phyloP scores from a whole-genome alignment of 2,329 filamentous ascomycete genomes.

The Zymoseptoria passerinii region DNA sequence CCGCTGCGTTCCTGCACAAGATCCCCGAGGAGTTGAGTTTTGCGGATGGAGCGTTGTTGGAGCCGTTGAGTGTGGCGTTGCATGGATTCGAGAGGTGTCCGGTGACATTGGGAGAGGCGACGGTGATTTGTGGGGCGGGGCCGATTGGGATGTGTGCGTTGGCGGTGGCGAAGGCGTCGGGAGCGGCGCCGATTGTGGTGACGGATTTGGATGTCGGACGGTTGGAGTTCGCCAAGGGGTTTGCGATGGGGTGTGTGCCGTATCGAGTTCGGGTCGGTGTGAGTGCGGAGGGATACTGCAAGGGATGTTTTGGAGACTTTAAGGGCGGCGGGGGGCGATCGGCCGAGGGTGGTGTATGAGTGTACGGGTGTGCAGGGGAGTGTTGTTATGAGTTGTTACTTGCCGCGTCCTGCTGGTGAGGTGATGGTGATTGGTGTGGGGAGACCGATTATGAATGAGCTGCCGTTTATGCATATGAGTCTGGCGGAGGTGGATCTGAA shows the following conservation, averaged over 20 bases:
- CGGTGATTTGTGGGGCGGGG: constrained; percentile 54
- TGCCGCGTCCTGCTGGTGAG: constrained; percentile 22
- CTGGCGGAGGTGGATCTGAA: constrained; percentile 18
- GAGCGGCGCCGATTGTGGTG: constrained; percentile 66
- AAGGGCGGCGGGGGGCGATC: constrained; percentile 16
- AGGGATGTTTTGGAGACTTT: constrained; percentile 19
- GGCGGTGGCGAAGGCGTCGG: constrained; percentile 51
- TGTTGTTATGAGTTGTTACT: constrained; percentile 23
- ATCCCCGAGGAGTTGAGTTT: constrained; percentile 67
- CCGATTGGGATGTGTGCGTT: constrained; percentile 55
- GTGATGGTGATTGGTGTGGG: constrained; percentile 33
- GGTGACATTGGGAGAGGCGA: constrained; percentile 27
- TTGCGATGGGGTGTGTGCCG: constrained; percentile 37
- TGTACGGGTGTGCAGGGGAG: constrained; percentile 31
- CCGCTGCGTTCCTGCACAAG: constrained; percentile 84
- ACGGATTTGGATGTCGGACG: constrained; percentile 77
- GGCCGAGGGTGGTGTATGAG: constrained; percentile 26
- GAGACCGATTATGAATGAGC: constrained; percentile 26
- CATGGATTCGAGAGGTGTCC: constrained; percentile 36
- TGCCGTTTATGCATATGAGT: constrained; percentile 32
- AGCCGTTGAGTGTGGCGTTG: constrained; percentile 47
- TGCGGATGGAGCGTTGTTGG: constrained; percentile 80
- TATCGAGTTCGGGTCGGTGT: constrained; percentile 20
- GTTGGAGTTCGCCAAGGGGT: constrained; percentile 67
- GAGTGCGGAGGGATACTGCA: constrained; percentile 19